Percentiles rank a stretch among this genome's conserved stretches.
Evolutionary conservation across 2,329 filamentous ascomycete genomes (phyloP).

Genomic region (Lomentospora prolificans): DNA sequence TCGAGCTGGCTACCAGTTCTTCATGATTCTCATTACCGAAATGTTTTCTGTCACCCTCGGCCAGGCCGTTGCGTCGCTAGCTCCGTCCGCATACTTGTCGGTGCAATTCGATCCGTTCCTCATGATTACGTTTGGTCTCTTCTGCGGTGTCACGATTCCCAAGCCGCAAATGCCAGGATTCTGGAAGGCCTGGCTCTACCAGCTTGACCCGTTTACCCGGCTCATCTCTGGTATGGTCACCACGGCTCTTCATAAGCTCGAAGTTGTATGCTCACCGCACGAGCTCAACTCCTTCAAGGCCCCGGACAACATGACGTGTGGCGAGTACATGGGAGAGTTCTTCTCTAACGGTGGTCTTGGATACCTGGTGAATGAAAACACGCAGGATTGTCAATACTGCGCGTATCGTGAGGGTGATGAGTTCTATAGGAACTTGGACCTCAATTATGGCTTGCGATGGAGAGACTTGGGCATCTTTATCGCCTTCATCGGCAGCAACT

Average conservation of each 20-base stretch:
- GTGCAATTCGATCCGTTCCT: conserved; percentile 74
- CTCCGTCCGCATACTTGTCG: conserved; percentile 68
- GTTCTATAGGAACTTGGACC: conserved; percentile 60
- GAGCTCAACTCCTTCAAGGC: conserved; percentile 63
- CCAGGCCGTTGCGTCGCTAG: conserved; percentile 67
- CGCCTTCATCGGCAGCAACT: conserved; percentile 68
- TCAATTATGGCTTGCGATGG: conserved; percentile 64
- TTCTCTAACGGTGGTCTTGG: conserved; percentile 60
- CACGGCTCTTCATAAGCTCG: conserved; percentile 59
- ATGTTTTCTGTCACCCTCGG: conserved; percentile 74
- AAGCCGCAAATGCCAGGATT: conserved; percentile 67
- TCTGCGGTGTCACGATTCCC: conserved; percentile 81
- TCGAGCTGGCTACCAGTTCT: conserved; percentile 76
- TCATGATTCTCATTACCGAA: conserved; percentile 76
- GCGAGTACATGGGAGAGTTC: conserved; percentile 64
- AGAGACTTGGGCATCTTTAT: conserved; percentile 71
- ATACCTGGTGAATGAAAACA: conserved; percentile 53
- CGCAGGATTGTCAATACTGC: conserved; percentile 67
- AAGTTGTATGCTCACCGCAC: conserved; percentile 46
- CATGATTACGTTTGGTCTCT: conserved; percentile 72
- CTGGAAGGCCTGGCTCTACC: conserved; percentile 73
- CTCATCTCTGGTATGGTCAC: conserved; percentile 73
- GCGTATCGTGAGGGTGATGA: conserved; percentile 71
- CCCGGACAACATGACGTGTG: conserved; percentile 57
- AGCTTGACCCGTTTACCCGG: conserved; percentile 74